Evolutionary conservation across 164 flowering plant species (phyloP), one percentile per base, ranked within the genome.

Genomic region (Piper betle): DNA sequence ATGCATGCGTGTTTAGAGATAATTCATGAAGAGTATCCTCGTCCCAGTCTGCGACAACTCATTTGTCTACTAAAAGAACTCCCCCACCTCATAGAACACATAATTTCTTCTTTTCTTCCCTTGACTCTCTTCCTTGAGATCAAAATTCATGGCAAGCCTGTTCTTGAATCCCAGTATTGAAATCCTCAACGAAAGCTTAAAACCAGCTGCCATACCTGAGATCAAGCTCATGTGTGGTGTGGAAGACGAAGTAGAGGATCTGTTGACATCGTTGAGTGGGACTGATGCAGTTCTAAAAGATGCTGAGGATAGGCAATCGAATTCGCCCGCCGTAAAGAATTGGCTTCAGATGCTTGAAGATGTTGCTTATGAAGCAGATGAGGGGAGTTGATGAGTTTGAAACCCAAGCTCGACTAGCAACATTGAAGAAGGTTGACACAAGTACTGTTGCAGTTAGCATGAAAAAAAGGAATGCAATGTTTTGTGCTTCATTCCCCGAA

Each of bases 321-420:
- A 39, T 4, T 37, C 42, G 1, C 40, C 39, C 9, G 15, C 19
- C 4, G 33, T 62, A 15, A 62, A 39, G 12, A 46, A 62, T 62
- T 62, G 64, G 58, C 57, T 62, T 25, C 12, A 6, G 13, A 62
- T 53, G 64, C 64, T 62, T 11, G 39, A 53, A 53, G 58, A 53
- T 37, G 58, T 53, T 53, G 57, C 58, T 17, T 62, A 62, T 39
- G 64, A 62, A 53, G 58, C 52, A 3, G 50, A 53, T 17, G 64
- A 62, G 3, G 16, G 53, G 33, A 15, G 37, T 61, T 3, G 64
- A 64, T 37, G 61, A 64, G 18, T 56, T 64, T 25, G 9, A 43
- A 4, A 39, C 17, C 8, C 19, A 40, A 39, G 62, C 52, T 8
- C 39, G 0, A 12, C 33, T 4, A 52, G 38, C 6, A 7, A 52